Conservation (phyloP, 1,139 yeast genomes). For the Petasospora fabianii region DNA sequence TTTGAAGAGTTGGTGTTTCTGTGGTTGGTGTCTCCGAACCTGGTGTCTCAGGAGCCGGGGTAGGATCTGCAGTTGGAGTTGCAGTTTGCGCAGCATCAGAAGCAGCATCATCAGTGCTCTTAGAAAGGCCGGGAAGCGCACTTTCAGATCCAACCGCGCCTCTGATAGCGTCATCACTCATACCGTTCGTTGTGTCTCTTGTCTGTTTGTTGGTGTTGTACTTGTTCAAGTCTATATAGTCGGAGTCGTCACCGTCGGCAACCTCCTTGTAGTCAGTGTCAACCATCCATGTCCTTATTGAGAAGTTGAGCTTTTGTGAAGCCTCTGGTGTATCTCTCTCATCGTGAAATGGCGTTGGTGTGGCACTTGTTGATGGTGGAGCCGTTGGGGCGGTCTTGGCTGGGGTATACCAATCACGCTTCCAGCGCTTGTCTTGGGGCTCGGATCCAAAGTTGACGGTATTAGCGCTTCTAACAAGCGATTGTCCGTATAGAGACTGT, state of each 20-base stretch:
- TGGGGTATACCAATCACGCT: constrained; percentile 36
- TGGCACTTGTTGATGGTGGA: constrained; percentile 30
- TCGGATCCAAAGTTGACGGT: constrained; percentile 21
- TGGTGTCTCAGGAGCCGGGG: background rate
- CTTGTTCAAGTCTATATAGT: constrained; percentile 32
- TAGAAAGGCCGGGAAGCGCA: constrained; percentile 45
- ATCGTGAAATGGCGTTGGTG: constrained; percentile 28
- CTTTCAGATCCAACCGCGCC: constrained; percentile 56
- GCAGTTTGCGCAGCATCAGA: background rate
- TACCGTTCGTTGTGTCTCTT: constrained; percentile 28
- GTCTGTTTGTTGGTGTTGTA: constrained; percentile 18
- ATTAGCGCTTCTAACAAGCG: constrained; percentile 32
- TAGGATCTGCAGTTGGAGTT: constrained; percentile 1
- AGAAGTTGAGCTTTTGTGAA: constrained; percentile 31
- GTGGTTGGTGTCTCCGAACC: background rate
- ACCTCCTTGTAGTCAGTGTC: constrained; percentile 29
- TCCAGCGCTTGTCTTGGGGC: constrained; percentile 33
- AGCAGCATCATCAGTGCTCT: constrained; percentile 11
- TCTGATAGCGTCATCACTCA: constrained; percentile 55
- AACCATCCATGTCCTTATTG: constrained; percentile 43
- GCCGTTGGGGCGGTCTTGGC: constrained; percentile 17
- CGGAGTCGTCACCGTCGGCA: constrained; percentile 39
- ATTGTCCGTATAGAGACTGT: constrained; percentile 36
- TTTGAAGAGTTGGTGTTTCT: background rate
- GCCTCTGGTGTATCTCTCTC: constrained; percentile 22